Percentiles rank a stretch among this genome's conserved stretches.
Conservation (phyloP, 148 eudicot genomes). For the Arctostaphylos glauca region DNA sequence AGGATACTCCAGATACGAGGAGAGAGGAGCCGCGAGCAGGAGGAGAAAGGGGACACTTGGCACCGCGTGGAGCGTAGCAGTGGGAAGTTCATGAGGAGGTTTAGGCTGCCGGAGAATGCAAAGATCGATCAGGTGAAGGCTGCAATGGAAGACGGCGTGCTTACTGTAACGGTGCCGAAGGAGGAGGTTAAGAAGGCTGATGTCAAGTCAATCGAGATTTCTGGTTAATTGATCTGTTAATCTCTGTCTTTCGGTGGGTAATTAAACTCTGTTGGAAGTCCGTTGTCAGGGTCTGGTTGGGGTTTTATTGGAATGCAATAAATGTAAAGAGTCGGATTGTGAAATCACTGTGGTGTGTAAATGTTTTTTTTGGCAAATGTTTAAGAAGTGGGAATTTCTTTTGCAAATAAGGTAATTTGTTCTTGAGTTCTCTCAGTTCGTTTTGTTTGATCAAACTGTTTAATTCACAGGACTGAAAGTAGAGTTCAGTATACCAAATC, state of each 20-base stretch:
- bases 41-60: slow-evolving; percentile 42
- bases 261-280: background rate
- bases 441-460: no score
- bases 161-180: slow-evolving; percentile 14
- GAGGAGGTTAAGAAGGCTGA: slow-evolving; percentile 6
- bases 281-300: background rate
- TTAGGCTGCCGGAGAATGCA: slow-evolving; percentile 40
- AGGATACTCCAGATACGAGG: slow-evolving; percentile 46
- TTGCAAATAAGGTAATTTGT: no score
- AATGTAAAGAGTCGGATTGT: background rate
- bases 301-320: background rate
- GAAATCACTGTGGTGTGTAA: background rate
- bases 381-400: no score
- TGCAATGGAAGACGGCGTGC: slow-evolving; percentile 32
- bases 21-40: slow-evolving; percentile 36
- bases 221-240: background rate
- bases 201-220: background rate
- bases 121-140: slow-evolving; percentile 37
- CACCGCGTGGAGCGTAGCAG: slow-evolving; percentile 42
- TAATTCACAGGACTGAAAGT: no score
- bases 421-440: no score
- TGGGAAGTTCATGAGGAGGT: slow-evolving; percentile 35
- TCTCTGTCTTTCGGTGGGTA: background rate
- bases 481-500: no score
- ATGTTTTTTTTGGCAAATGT: background rate